phyloP scores from a whole-genome alignment of 768 basidiomycete genomes.

The Kwoniella sp. region DNA sequence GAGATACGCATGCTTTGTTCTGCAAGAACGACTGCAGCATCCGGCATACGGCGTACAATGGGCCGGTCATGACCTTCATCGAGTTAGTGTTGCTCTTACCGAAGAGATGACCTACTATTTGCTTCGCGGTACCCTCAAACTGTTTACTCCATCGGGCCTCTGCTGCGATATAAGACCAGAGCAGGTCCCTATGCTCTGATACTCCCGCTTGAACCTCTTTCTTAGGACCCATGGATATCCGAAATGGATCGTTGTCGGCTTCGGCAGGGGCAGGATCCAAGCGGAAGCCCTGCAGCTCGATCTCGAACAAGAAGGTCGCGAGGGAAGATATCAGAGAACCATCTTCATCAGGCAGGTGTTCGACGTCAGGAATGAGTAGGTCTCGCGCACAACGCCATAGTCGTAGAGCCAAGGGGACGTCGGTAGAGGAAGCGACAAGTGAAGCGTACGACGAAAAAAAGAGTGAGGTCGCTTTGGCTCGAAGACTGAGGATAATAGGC shows the following conservation, averaged over 20 bases:
- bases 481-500: constrained; percentile 34
- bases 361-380: constrained; percentile 17
- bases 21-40: constrained; percentile 23
- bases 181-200: constrained; percentile 15
- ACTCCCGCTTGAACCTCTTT: constrained; percentile 1
- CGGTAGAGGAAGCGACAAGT: constrained; percentile 1
- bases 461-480: constrained; percentile 10
- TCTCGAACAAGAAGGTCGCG: constrained; percentile 17
- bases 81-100: not conserved
- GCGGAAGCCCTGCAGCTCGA: constrained; percentile 20
- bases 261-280: not conserved
- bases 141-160: constrained; percentile 11
- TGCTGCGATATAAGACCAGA: not conserved
- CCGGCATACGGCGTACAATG: constrained; percentile 7
- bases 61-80: constrained; percentile 6
- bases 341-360: constrained; percentile 28
- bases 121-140: constrained; percentile 15
- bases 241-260: constrained; percentile 20
- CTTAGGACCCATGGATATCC: constrained; percentile 16
- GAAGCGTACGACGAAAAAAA: constrained; percentile 22
- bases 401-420: constrained; percentile 1
- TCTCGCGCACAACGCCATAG: constrained; percentile 13
- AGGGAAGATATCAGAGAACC: constrained; percentile 7
- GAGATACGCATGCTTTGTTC: constrained; percentile 1
- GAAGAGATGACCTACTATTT: constrained; percentile 15